A percentile compares a stretch with the other conserved stretches of the same genome.
Conservation (phyloP, 148 eudicot species). For the Rhododendron griersonianum region DNA sequence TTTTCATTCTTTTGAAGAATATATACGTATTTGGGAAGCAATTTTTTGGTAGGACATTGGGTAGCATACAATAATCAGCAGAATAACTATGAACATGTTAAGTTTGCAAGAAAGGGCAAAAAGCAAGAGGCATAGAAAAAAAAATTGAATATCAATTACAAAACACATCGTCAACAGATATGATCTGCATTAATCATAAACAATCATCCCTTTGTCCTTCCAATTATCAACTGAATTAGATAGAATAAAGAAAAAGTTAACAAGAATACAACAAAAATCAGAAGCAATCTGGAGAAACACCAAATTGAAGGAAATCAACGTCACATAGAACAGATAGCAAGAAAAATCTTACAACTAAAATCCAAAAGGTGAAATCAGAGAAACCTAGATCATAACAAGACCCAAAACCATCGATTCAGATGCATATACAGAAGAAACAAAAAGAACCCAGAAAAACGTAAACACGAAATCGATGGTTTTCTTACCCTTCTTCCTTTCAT, state of each 20-base stretch:
- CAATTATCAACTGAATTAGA: not conserved
- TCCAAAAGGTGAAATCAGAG: not conserved
- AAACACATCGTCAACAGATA: not conserved
- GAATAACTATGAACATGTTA: not conserved
- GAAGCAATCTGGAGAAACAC: not conserved
- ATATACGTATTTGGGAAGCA: not conserved
- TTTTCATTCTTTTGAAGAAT: not conserved
- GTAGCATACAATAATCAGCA: not conserved
- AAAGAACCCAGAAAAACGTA: not conserved
- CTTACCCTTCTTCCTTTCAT: constrained; percentile 14
- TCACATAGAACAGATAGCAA: not conserved
- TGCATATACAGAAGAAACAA: not conserved
- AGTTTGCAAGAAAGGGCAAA: not conserved
- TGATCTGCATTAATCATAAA: not conserved
- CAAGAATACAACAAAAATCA: not conserved
- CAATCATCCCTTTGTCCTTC: not conserved
- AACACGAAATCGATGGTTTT: not conserved
- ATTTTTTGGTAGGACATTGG: not conserved
- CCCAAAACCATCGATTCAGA: not conserved
- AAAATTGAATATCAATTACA: not conserved
- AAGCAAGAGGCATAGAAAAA: too few relatives aligned
- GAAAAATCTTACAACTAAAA: not conserved
- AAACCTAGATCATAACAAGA: not conserved
- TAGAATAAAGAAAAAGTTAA: too few relatives aligned
- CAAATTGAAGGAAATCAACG: not conserved